Conservation (phyloP, 2,329 filamentous ascomycete genomes). For the Leptosphaerulina australis region DNA sequence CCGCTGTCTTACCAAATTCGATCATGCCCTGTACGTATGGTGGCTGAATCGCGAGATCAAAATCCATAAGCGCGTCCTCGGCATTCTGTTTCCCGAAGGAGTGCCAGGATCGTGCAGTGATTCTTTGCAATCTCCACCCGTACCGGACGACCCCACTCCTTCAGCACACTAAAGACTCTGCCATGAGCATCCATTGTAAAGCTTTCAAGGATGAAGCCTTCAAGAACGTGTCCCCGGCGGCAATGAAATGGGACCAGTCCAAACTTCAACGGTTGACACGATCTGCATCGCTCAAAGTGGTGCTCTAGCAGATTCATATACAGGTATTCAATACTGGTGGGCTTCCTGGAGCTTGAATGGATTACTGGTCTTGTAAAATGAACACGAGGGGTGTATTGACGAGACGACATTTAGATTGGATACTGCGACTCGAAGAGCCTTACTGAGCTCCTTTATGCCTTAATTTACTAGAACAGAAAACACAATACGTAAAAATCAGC, state of each 20-base stretch:
- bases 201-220: not conserved
- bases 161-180: not conserved
- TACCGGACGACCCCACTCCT: not conserved
- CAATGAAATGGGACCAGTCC: not conserved
- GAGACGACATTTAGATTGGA: slow-evolving; percentile 2
- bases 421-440: no score
- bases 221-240: not conserved
- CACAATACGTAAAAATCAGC: no score
- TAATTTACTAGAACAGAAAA: no score
- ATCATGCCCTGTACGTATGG: no score
- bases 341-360: slow-evolving; percentile 5
- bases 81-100: not conserved
- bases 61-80: not conserved
- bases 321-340: slow-evolving; percentile 1
- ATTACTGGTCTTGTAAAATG: slow-evolving; percentile 6
- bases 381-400: not conserved
- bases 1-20: not conserved
- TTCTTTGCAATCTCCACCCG: not conserved
- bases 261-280: not conserved
- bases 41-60: no score
- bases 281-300: slow-evolving; percentile 1
- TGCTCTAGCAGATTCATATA: slow-evolving; percentile 12
- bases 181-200: slow-evolving; percentile 1
- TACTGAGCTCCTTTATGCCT: no score
- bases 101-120: not conserved